Evolutionary conservation across 495 filamentous ascomycete species (phyloP).

Genomic region (Trypethelium eluteriae): DNA sequence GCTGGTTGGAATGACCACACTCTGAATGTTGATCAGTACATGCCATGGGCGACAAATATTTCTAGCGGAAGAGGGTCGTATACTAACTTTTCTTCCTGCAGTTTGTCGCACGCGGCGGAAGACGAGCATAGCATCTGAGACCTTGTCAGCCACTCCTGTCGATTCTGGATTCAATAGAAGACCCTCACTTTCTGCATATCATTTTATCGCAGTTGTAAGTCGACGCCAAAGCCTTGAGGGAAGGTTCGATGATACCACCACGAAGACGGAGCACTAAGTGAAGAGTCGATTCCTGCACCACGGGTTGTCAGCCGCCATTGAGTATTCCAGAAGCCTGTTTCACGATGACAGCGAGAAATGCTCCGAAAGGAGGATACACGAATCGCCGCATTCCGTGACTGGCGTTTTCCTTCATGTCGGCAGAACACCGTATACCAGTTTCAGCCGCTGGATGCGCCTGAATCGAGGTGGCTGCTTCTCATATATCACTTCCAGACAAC

Average conservation of each 20-base stretch:
- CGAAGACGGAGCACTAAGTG: conserved; percentile 98
- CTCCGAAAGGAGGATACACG: too few relatives aligned
- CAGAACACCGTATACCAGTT: too few relatives aligned
- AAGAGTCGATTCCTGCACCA: conserved; percentile 84
- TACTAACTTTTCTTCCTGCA: conserved; percentile 80
- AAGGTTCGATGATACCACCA: conserved; percentile 99
- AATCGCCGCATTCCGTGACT: too few relatives aligned
- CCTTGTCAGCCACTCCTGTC: conserved; percentile 1
- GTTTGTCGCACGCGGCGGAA: conserved; percentile 97
- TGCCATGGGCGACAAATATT: too few relatives aligned
- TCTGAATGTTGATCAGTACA: conserved; percentile 29
- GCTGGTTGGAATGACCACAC: conserved; percentile 99
- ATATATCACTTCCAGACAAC: background rate
- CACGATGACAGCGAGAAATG: background rate
- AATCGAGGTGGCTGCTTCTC: too few relatives aligned
- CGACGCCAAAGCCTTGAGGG: conserved; percentile 92
- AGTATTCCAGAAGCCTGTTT: conserved; percentile 2
- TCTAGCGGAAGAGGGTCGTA: too few relatives aligned
- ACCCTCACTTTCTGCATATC: conserved; percentile 92
- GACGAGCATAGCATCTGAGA: conserved; percentile 59
- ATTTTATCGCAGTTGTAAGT: conserved; percentile 99
- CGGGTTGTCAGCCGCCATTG: conserved; percentile 25
- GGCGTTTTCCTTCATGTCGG: too few relatives aligned
- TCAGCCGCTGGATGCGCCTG: too few relatives aligned
- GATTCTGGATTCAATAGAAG: background rate